Conservation (phyloP, 495 filamentous ascomycete genomes). For the Penicillium lividum region DNA sequence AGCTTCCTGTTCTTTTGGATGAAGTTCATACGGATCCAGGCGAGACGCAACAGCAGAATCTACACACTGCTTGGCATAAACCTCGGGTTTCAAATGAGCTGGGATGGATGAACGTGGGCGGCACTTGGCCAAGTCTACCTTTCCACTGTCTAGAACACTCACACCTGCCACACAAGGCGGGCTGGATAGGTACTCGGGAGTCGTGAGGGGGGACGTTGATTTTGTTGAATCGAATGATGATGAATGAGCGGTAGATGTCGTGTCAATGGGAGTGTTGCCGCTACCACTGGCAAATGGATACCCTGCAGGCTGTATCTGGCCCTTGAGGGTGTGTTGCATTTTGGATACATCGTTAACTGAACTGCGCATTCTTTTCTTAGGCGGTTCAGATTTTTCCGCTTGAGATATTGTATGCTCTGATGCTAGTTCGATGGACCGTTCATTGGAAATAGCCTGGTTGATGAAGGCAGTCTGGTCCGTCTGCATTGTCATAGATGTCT, state of each 20-base stretch:
- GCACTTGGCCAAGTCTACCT: conserved; percentile 33
- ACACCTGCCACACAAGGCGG: conserved; percentile 16
- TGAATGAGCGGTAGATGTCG: conserved; percentile 30
- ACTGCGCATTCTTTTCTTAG: conserved; percentile 22
- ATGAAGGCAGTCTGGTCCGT: conserved; percentile 18
- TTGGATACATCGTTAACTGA: conserved; percentile 12
- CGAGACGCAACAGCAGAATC: conserved; percentile 85
- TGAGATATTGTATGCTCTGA: neutral
- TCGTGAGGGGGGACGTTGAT: conserved; percentile 35
- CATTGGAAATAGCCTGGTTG: conserved; percentile 14
- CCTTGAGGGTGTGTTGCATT: conserved; percentile 4
- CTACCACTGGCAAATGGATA: conserved; percentile 20
- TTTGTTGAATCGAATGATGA: conserved; percentile 27
- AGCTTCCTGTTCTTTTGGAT: conserved; percentile 79
- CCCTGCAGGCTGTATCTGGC: neutral
- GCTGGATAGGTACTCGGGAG: conserved; percentile 19
- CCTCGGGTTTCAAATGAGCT: conserved; percentile 62
- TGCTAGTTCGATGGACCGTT: conserved; percentile 3
- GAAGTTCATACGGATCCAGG: conserved; percentile 84
- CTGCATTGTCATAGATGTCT: conserved; percentile 16
- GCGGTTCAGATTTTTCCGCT: conserved; percentile 16
- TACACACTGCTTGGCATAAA: conserved; percentile 87
- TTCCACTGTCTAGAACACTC: conserved; percentile 21
- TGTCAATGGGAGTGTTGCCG: conserved; percentile 31
- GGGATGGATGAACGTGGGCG: conserved; percentile 80